Evolutionary conservation across 2,329 filamentous ascomycete species (phyloP).

Genomic region (Didymellaceae sp.): DNA sequence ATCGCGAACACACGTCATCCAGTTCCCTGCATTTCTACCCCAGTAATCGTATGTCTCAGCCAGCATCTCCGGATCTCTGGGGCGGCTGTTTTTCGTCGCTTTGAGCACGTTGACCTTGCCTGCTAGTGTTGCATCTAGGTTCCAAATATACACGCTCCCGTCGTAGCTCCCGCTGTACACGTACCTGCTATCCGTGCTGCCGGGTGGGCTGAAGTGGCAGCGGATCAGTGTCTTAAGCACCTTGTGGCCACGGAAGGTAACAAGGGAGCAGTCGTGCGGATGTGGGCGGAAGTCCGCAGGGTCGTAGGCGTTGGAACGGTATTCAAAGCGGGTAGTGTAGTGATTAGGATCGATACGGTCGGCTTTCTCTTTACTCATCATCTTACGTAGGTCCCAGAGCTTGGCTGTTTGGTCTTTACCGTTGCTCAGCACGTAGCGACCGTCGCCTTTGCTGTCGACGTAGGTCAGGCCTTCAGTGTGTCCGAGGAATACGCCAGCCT

Average conservation of each 20-base stretch:
- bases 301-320: slow-evolving; percentile 72
- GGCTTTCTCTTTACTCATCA: slow-evolving; percentile 75
- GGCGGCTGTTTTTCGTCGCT: slow-evolving; percentile 70
- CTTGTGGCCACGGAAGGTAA: slow-evolving; percentile 90
- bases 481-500: slow-evolving; percentile 69
- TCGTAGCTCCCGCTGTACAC: slow-evolving; percentile 92
- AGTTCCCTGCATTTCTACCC: slow-evolving; percentile 63
- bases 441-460: slow-evolving; percentile 83
- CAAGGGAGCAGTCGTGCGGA: slow-evolving; percentile 85
- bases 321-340: slow-evolving; percentile 73
- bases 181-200: slow-evolving; percentile 85
- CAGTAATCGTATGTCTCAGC: slow-evolving; percentile 64
- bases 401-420: slow-evolving; percentile 98
- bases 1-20: slow-evolving; percentile 84
- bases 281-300: slow-evolving; percentile 73
- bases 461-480: slow-evolving; percentile 71
- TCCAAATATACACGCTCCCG: slow-evolving; percentile 90
- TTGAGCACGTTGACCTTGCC: slow-evolving; percentile 77
- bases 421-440: slow-evolving; percentile 89
- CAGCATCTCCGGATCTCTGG: slow-evolving; percentile 59
- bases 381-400: slow-evolving; percentile 92
- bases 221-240: slow-evolving; percentile 90
- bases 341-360: slow-evolving; percentile 62
- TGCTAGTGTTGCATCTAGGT: slow-evolving; percentile 86
- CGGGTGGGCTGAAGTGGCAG: slow-evolving; percentile 91